These are phyloP conservation scores for Trichomonas gallinae DNA, from an alignment of 208 protist species.

Conservation along the genomic window DNA sequence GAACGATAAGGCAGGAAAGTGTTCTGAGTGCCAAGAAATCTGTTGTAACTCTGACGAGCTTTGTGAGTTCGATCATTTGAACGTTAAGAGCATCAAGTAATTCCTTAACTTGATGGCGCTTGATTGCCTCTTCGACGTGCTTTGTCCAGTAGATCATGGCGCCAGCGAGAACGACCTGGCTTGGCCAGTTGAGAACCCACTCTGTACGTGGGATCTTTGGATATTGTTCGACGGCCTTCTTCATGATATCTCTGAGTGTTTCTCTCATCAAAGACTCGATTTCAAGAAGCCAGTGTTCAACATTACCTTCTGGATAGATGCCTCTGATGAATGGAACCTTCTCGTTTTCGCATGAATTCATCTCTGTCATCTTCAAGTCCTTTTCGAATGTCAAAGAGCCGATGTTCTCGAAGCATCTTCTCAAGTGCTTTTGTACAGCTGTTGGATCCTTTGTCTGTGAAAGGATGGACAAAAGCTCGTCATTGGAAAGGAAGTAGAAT, in stretches of 20 bases:
- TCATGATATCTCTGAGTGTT: conserved; percentile 54
- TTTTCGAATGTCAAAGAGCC: conserved; percentile 50
- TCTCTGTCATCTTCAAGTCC: conserved; percentile 56
- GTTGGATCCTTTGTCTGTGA: conserved; percentile 80
- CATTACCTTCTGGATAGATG: conserved; percentile 41
- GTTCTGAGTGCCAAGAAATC: conserved; percentile 67
- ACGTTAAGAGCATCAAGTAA: conserved; percentile 32
- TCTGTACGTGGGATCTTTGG: conserved; percentile 23
- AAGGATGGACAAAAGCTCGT: conserved; percentile 88
- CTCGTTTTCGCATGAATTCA: conserved; percentile 45
- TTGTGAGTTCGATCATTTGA: conserved; percentile 54
- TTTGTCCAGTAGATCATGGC: conserved; percentile 76
- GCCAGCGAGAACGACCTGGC: conserved; percentile 65
- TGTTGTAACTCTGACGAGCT: conserved; percentile 63
- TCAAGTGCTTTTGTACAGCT: conserved; percentile 84
- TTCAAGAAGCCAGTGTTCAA: conserved; percentile 77
- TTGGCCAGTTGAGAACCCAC: conserved; percentile 50
- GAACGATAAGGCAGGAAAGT: conserved; percentile 80
- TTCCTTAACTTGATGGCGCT: conserved; percentile 37
- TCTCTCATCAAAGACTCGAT: conserved; percentile 72
- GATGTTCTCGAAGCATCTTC: conserved; percentile 88
- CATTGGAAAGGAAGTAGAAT: conserved; percentile 83
- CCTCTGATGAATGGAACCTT: conserved; percentile 30
- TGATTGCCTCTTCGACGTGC: conserved; percentile 68
- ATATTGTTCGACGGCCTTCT: conserved; percentile 37